phyloP scores from a whole-genome alignment of 2,329 filamentous ascomycete genomes.

The Phaeosphaeriaceae sp. region DNA sequence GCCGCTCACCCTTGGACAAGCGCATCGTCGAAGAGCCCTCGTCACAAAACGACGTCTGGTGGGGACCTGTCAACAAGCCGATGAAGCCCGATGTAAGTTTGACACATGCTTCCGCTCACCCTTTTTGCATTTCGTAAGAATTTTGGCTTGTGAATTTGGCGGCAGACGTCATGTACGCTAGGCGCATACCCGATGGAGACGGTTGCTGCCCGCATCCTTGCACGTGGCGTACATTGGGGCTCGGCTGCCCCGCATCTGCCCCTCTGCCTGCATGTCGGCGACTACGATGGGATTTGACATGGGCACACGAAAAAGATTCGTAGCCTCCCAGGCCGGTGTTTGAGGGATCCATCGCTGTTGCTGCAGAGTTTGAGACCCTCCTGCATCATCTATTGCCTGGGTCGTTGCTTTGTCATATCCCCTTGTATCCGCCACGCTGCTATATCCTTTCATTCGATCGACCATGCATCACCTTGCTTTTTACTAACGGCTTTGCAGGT shows the following conservation, averaged over 20 bases:
- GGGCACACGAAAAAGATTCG: too few species aligned
- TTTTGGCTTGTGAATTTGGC: conserved; percentile 36
- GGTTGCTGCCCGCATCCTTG: conserved; percentile 32
- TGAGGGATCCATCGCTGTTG: too few species aligned
- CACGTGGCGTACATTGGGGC: conserved; percentile 35
- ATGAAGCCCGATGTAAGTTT: conserved; percentile 91
- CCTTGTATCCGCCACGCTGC: too few species aligned
- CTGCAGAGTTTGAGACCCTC: too few species aligned
- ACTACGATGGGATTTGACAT: conserved; percentile 24
- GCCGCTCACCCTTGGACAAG: conserved; percentile 96
- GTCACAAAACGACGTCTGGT: conserved; percentile 95
- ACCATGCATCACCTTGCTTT: conserved; percentile 22
- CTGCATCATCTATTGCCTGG: too few species aligned
- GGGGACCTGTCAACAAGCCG: conserved; percentile 99
- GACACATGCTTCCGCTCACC: conserved; percentile 15
- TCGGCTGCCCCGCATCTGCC: conserved; percentile 43
- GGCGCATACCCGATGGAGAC: conserved; percentile 39
- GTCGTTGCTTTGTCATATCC: too few species aligned
- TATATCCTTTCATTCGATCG: conserved; percentile 21
- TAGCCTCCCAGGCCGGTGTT: too few species aligned
- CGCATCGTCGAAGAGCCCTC: conserved; percentile 90
- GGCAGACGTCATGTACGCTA: conserved; percentile 45
- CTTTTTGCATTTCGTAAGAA: conserved; percentile 14
- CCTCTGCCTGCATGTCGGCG: conserved; percentile 1
- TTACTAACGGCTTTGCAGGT: conserved; percentile 65